Conservation (phyloP, 2,329 filamentous ascomycete species). For the Pyrenophora tritici-repentis region DNA sequence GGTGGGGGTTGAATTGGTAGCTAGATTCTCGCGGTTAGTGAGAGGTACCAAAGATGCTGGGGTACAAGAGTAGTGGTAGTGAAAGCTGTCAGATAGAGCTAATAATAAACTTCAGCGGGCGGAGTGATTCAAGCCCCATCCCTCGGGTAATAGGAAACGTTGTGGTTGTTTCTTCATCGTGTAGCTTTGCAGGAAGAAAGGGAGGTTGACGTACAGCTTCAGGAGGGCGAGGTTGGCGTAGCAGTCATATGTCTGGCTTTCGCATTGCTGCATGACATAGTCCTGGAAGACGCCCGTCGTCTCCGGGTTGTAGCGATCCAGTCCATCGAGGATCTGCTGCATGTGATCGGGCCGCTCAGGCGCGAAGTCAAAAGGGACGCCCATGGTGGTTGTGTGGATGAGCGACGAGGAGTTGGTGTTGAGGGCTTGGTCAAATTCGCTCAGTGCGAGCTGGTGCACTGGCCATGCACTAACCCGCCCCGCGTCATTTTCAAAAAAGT, state of each 20-base stretch:
- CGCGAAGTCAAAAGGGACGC: slow-evolving; percentile 77
- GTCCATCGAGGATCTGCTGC: slow-evolving; percentile 90
- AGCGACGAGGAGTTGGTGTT: slow-evolving; percentile 29
- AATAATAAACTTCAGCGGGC: slow-evolving; percentile 72
- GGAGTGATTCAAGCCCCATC: slow-evolving; percentile 62
- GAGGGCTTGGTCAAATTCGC: slow-evolving; percentile 24
- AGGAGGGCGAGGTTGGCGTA: slow-evolving; percentile 95
- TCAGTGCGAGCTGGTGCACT: slow-evolving; percentile 22
- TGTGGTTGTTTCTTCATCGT: slow-evolving; percentile 76
- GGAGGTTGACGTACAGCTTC: slow-evolving; percentile 76
- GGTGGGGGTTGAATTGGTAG: slow-evolving; percentile 99
- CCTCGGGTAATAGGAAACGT: slow-evolving; percentile 99
- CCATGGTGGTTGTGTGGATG: slow-evolving; percentile 48
- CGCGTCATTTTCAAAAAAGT: slow-evolving; percentile 15
- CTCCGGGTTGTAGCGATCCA: slow-evolving; percentile 98
- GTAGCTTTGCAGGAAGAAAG: slow-evolving; percentile 22
- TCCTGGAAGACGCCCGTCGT: slow-evolving; percentile 91
- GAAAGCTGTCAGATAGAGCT: slow-evolving; percentile 71
- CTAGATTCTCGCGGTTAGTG: slow-evolving; percentile 55
- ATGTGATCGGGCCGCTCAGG: slow-evolving; percentile 91
- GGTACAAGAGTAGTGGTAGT: slow-evolving; percentile 2
- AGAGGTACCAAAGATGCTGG: slow-evolving; percentile 3
- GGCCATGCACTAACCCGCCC: slow-evolving; percentile 10
- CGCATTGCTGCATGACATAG: slow-evolving; percentile 93
- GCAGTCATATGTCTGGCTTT: slow-evolving; percentile 90